Evolutionary conservation across 2,329 filamentous ascomycete genomes (phyloP), one percentile per base, ranked within the genome.

Genomic region (Fusarium irregulare): DNA sequence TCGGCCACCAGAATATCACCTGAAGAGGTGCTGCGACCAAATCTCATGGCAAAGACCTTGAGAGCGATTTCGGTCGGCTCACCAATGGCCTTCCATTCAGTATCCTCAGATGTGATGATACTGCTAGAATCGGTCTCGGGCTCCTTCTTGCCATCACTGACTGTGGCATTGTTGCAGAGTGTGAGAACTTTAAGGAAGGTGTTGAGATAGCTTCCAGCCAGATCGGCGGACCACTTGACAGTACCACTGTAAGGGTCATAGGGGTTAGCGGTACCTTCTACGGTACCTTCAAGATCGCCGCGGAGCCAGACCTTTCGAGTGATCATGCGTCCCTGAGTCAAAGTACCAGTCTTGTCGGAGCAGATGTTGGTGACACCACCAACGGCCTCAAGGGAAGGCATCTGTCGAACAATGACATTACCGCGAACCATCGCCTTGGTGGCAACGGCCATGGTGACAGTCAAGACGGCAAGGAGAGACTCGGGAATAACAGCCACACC

Each of bases 31-130:
- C 81, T 83, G 63, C 85, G 84, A 30, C 85, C 84, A 71, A 92
- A 92, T 20, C 91, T 88, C 81, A 90, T 89, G 48, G 91, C 90
- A 65, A 93, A 90, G 12, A 93, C 90, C 68, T 92, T 89, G 18
- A 93, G 86, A 13, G 91, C 91, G 63, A 93, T 92, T 72, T 93
- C 91, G 6, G 91, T 93, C 6, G 90, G 89, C 70, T 92, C 89
- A 50, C 89, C 90, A 44, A 89, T 80, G 21, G 88, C 88, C 44
- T 82, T 84, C 88, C 89, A 91, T 3, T 81, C 76, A 6, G 78
- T 76, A 28, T 80, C 78, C 18, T 81, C 79, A 16, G 82, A 79
- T n/a, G 83, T 85, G 7, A 83, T 83, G 51, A 82, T 80, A 32
- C 83, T 85, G 48, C 82, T 83, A 12, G 82, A 82, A 68, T 85